Conservation (phyloP, 495 filamentous ascomycete species). For the Daldinia decipiens region DNA sequence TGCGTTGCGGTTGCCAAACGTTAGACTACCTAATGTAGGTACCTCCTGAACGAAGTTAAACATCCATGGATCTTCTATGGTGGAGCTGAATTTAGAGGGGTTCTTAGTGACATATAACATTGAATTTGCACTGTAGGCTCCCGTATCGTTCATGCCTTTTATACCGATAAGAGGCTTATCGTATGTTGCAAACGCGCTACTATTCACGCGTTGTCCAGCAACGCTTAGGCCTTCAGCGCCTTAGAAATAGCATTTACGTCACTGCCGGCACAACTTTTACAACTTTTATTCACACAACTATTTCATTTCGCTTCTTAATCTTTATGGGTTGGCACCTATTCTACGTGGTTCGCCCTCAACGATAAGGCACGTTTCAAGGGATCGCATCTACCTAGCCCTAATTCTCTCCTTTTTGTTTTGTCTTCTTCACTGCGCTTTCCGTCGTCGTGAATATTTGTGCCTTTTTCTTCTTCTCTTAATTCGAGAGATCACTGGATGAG, state of each 20-base stretch:
- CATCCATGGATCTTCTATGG: too few species aligned
- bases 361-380: not conserved
- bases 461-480: not conserved
- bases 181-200: not conserved
- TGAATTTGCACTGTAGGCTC: not conserved
- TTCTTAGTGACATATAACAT: not conserved
- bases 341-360: too few species aligned
- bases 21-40: too few species aligned
- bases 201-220: not conserved
- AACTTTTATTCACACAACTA: not conserved
- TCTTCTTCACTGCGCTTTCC: not conserved
- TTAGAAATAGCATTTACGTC: too few species aligned
- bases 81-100: too few species aligned
- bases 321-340: not conserved
- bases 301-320: not conserved
- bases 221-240: not conserved
- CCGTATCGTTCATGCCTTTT: not conserved
- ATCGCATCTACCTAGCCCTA: not conserved
- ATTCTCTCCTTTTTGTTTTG: not conserved
- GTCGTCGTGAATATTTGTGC: not conserved
- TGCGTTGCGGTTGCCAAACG: too few species aligned
- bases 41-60: too few species aligned
- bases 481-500: not conserved
- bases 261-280: not conserved
- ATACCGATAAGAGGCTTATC: slow-evolving; percentile 1